Conservation (phyloP, 306 rosid genomes). For the Alnus rubra region DNA sequence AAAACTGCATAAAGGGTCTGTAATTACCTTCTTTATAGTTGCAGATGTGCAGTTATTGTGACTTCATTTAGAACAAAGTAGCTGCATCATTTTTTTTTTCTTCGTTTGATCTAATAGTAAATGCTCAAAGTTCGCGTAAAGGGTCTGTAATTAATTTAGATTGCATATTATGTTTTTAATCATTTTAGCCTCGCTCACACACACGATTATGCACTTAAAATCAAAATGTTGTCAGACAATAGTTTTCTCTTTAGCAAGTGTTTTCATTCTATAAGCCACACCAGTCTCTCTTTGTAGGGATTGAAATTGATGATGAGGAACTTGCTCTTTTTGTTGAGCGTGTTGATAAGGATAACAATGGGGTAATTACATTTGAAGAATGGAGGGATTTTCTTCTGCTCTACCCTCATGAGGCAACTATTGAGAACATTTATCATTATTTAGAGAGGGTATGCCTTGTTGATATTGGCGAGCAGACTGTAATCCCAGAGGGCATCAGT, state of each 20-base stretch:
- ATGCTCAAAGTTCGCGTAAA: background rate
- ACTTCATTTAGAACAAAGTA: background rate
- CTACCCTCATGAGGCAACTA: constrained; percentile 94
- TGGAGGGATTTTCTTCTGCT: constrained; percentile 97
- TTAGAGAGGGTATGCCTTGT: constrained; percentile 92
- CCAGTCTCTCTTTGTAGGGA: constrained; percentile 71
- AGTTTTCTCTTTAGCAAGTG: constrained; percentile 13
- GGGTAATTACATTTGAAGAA: constrained; percentile 92
- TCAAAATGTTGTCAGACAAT: background rate
- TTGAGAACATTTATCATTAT: constrained; percentile 94
- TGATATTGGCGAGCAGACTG: constrained; percentile 90
- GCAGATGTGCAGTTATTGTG: background rate
- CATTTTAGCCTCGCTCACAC: background rate
- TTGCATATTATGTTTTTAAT: background rate
- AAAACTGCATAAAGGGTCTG: background rate
- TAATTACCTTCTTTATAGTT: background rate
- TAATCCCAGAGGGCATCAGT: constrained; percentile 83
- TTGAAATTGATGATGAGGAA: constrained; percentile 90
- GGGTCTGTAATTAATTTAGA: background rate
- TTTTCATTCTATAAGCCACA: constrained; percentile 60
- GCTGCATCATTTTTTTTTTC: background rate
- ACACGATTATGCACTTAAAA: background rate
- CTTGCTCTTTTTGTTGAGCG: constrained; percentile 94
- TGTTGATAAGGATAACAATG: constrained; percentile 94
- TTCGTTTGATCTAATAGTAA: background rate